Evolutionary conservation across 2,329 filamentous ascomycete species (phyloP).

Genomic region (Chaetoscypha palmicola): DNA sequence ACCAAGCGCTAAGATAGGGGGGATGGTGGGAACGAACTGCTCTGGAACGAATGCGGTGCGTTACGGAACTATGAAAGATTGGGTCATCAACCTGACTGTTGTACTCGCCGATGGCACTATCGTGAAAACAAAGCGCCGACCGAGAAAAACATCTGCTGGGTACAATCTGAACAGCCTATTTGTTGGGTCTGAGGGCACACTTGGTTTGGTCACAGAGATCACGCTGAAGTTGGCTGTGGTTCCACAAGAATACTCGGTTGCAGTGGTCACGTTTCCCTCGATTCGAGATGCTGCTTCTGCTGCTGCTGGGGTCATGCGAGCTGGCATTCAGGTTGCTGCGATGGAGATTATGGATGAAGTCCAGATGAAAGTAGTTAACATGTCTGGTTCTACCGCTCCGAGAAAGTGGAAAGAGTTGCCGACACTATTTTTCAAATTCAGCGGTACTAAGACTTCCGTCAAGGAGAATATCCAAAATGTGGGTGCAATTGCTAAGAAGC

Average conservation of each 20-base stretch:
- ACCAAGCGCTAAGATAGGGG: slow-evolving; percentile 67
- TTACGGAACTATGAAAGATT: slow-evolving; percentile 84
- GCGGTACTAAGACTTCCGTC: slow-evolving; percentile 71
- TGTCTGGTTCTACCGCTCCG: slow-evolving; percentile 61
- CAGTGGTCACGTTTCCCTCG: slow-evolving; percentile 70
- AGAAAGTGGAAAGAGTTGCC: slow-evolving; percentile 67
- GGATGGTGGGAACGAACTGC: slow-evolving; percentile 75
- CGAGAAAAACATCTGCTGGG: slow-evolving; percentile 72
- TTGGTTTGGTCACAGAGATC: slow-evolving; percentile 76
- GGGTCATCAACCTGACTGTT: slow-evolving; percentile 77
- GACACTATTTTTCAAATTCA: slow-evolving; percentile 81
- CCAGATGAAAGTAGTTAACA: slow-evolving; percentile 77
- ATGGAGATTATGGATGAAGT: slow-evolving; percentile 82
- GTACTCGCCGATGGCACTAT: slow-evolving; percentile 72
- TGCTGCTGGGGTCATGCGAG: slow-evolving; percentile 68
- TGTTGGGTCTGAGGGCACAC: slow-evolving; percentile 73
- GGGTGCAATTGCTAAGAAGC: slow-evolving; percentile 55
- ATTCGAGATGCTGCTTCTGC: slow-evolving; percentile 71
- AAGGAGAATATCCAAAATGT: slow-evolving; percentile 69
- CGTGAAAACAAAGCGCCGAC: slow-evolving; percentile 72
- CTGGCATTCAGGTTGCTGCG: slow-evolving; percentile 33
- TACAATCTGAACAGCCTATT: slow-evolving; percentile 79
- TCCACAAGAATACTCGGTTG: slow-evolving; percentile 69
- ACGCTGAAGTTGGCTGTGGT: slow-evolving; percentile 74
- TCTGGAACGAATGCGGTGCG: slow-evolving; percentile 73